These are phyloP conservation scores for Epithele typhae DNA, from an alignment of 768 basidiomycete species.

Conservation along the genomic window DNA sequence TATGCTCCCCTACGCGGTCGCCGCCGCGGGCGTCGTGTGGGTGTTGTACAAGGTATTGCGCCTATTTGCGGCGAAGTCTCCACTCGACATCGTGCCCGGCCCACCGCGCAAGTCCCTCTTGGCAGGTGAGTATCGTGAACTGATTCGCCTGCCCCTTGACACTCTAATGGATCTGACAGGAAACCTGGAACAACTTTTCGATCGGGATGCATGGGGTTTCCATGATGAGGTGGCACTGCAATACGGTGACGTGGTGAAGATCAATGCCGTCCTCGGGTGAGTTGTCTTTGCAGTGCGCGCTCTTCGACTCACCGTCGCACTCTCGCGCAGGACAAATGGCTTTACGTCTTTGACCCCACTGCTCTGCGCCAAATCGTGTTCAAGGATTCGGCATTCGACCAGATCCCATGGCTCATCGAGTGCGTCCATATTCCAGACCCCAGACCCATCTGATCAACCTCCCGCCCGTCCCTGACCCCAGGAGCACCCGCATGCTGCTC, in stretches of 20 bases:
- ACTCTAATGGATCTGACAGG: neutral
- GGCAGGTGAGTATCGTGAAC: constrained; percentile 5
- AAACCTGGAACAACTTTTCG: constrained; percentile 15
- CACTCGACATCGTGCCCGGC: constrained; percentile 12
- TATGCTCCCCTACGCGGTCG: constrained; percentile 4
- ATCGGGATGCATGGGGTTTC: constrained; percentile 13
- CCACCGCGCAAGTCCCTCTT: constrained; percentile 8
- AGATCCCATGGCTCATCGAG: constrained; percentile 14
- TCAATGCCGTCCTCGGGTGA: constrained; percentile 14
- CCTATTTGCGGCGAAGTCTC: constrained; percentile 5
- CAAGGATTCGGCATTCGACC: constrained; percentile 22
- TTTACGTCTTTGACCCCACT: constrained; percentile 22
- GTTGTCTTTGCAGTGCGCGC: too few relatives aligned
- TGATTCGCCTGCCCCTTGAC: too few relatives aligned
- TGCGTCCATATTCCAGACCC: neutral
- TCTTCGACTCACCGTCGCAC: too few relatives aligned
- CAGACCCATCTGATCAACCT: neutral
- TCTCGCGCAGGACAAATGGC: constrained; percentile 14
- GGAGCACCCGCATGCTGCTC: constrained; percentile 11
- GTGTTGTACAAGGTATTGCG: constrained; percentile 9
- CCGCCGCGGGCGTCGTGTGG: constrained; percentile 1
- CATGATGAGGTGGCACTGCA: constrained; percentile 12
- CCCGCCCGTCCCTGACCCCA: neutral
- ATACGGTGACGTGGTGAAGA: constrained; percentile 17
- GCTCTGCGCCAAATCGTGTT: constrained; percentile 21